A percentile compares a stretch with the other conserved stretches of the same genome.
phyloP scores from a whole-genome alignment of 257 asterid species.

The Capsicum rhomboideum region DNA sequence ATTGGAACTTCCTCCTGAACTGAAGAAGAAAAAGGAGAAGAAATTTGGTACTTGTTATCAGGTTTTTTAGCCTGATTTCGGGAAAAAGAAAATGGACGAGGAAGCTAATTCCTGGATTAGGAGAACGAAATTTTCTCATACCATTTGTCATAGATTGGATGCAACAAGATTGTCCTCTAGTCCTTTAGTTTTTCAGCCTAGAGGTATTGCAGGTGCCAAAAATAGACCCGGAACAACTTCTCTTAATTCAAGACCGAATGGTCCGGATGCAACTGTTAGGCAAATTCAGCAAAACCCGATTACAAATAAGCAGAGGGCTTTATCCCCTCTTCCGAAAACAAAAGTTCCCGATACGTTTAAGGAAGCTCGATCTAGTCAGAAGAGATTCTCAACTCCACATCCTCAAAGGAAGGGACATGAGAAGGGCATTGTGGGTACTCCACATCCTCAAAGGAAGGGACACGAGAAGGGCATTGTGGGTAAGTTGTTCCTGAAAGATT shows the following conservation, averaged over 20 bases:
- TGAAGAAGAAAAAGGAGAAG: constrained; percentile 10
- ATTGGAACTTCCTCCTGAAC: constrained; percentile 14
- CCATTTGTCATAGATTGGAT: constrained; percentile 60
- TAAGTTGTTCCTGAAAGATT: constrained; percentile 18
- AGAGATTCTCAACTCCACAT: constrained; percentile 34
- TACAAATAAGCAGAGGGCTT: constrained; percentile 47
- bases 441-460: constrained; percentile 16
- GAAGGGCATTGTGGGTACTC: constrained; percentile 18
- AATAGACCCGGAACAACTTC: constrained; percentile 17
- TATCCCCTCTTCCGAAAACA: constrained; percentile 60
- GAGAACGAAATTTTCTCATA: constrained; percentile 64
- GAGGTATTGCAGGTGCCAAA: constrained; percentile 10
- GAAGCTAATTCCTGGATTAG: constrained; percentile 69
- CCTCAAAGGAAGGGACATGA: constrained; percentile 16
- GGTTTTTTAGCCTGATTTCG: not conserved
- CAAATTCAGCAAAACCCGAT: constrained; percentile 35
- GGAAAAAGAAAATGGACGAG: constrained; percentile 39
- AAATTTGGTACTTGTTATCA: not conserved
- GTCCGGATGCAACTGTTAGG: constrained; percentile 17
- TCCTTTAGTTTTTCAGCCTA: constrained; percentile 22
- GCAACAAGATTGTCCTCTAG: constrained; percentile 31
- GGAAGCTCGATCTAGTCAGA: constrained; percentile 60
- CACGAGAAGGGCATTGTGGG: constrained; percentile 12
- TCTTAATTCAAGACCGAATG: constrained; percentile 15
- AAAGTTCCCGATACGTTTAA: constrained; percentile 60